phyloP scores from a whole-genome alignment of 2,329 filamentous ascomycete species.

The Cladophialophora bantiana region DNA sequence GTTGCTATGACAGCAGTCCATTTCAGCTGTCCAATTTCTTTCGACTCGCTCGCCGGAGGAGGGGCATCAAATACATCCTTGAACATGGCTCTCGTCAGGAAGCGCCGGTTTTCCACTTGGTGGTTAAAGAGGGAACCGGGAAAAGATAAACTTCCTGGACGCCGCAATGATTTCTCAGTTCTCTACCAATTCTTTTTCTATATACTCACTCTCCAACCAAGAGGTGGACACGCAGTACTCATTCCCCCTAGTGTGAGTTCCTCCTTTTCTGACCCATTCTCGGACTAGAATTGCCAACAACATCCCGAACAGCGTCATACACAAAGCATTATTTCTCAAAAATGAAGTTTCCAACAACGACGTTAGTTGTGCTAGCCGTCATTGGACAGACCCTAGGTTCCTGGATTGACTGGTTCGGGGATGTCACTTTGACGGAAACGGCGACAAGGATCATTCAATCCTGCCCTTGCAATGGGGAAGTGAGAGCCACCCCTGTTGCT shows the following conservation, averaged over 20 bases:
- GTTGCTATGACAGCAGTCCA: constrained; percentile 35
- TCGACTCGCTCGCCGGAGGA: constrained; percentile 25
- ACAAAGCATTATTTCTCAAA: not conserved
- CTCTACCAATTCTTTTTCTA: constrained; percentile 21
- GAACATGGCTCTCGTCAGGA: constrained; percentile 27
- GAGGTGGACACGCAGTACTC: constrained; percentile 28
- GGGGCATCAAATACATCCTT: constrained; percentile 19
- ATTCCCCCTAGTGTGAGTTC: constrained; percentile 18
- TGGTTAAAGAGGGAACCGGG: constrained; percentile 7
- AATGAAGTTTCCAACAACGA: constrained; percentile 31
- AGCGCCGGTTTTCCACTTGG: constrained; percentile 1
- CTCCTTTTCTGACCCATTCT: constrained; percentile 10
- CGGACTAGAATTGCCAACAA: not conserved
- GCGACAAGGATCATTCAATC: constrained; percentile 26
- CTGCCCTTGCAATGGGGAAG: constrained; percentile 36
- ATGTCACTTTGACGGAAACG: constrained; percentile 32
- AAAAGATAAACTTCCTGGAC: constrained; percentile 30
- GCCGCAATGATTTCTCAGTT: constrained; percentile 16
- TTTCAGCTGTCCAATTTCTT: constrained; percentile 35
- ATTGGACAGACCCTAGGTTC: constrained; percentile 24
- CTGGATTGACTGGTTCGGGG: constrained; percentile 28
- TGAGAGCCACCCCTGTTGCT: constrained; percentile 17
- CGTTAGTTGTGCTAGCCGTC: constrained; percentile 28
- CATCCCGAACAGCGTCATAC: not conserved
- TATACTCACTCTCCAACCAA: constrained; percentile 24